These are phyloP conservation scores for Curvularia lunata DNA, from an alignment of 2,329 filamentous ascomycete species.

Conservation along the genomic window DNA sequence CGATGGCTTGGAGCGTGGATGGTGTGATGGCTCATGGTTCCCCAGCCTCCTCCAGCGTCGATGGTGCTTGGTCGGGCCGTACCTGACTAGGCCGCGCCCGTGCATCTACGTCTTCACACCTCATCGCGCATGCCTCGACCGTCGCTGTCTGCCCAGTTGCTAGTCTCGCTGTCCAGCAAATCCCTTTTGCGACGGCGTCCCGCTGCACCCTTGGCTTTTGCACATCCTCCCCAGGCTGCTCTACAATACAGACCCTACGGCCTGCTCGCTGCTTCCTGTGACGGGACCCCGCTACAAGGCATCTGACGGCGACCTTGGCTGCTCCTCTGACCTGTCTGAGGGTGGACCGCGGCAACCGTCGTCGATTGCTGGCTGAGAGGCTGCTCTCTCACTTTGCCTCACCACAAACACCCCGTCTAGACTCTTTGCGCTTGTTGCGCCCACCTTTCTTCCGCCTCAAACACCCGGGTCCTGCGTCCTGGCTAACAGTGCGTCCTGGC, in stretches of 20 bases:
- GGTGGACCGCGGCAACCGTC: conserved; percentile 20
- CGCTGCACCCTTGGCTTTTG: neutral
- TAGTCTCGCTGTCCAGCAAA: conserved; percentile 11
- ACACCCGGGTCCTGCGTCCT: conserved; percentile 8
- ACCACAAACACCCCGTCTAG: conserved; percentile 18
- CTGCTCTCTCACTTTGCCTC: conserved; percentile 1
- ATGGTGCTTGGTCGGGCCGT: conserved; percentile 21
- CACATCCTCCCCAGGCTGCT: neutral
- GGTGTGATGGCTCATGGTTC: conserved; percentile 17
- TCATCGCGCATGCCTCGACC: conserved; percentile 18
- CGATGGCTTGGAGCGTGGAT: neutral
- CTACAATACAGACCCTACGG: neutral
- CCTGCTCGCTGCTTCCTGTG: conserved; percentile 12
- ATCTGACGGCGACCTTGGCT: conserved; percentile 12
- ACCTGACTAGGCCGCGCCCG: conserved; percentile 23
- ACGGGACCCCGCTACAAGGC: conserved; percentile 31
- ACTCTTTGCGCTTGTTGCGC: conserved; percentile 12
- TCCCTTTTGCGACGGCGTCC: conserved; percentile 11
- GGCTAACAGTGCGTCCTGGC: neutral
- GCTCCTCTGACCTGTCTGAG: conserved; percentile 27
- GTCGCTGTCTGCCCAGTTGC: conserved; percentile 11
- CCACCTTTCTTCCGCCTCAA: conserved; percentile 9
- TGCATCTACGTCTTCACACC: conserved; percentile 27
- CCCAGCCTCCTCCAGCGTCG: conserved; percentile 32
- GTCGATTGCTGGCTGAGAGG: conserved; percentile 19